Evolutionary conservation across 2,329 filamentous ascomycete species (phyloP), one percentile per base, ranked within the genome.

Genomic region (Stagonosporopsis rhizophila): DNA sequence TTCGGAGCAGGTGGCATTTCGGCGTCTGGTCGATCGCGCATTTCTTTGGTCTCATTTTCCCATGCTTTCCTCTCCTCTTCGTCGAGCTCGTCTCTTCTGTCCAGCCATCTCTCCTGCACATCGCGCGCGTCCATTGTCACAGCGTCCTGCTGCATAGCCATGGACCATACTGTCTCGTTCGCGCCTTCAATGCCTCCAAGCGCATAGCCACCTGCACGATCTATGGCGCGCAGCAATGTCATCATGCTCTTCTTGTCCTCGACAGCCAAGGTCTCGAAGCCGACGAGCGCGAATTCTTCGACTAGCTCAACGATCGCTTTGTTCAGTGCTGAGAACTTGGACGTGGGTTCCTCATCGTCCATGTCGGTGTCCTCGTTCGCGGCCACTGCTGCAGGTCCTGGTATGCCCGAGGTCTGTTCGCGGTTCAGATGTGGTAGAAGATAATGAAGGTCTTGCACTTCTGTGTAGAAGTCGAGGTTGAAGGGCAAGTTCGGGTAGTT

Each of bases 201-300:
- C 0, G 92, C 90, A 77, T 98, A 98, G 0, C 95, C 95, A 9
- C 91, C 89, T 0, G 95, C 94, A 38, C 95, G 86, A 75, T 99
- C 95, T 70, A 99, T 93, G 0, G 94, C 89, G 41, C 90, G 87
- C 47, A 99, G 80, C 4, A 99, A 81, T 66, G 90, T 88, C 86
- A 96, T 96, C 92, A 99, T 97, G 72, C 91, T 96, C 78, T 89
- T 91, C 76, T 96, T 97, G 73, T 99, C 95, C 77, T 99, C 95
- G 1, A 99, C 92, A 0, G 95, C 93, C 27, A 99, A 80, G 0
- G 96, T 96, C 74, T 98, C 93, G 71, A 96, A 99, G 0, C 87
- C 87, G 2, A 99, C 92, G 4, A 99, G 83, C 0, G 90, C 89
- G 73, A 97, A 98, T 69, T 89, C 91, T 70, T 96, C 90, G 32